phyloP scores from a whole-genome alignment of 2,329 filamentous ascomycete species.

The Xylaria digitata region DNA sequence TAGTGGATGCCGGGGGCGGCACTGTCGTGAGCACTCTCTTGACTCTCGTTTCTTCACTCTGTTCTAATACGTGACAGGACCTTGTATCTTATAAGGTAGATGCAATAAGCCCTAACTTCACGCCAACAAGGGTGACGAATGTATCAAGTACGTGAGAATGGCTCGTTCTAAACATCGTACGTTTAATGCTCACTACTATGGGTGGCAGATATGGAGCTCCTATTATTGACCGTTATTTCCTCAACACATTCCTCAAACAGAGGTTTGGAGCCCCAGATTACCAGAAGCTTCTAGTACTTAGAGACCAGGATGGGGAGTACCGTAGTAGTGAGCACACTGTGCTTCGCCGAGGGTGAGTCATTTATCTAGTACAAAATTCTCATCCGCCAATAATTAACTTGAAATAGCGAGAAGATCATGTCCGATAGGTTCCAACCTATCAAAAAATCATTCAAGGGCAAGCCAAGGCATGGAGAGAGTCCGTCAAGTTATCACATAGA shows the following conservation, averaged over 20 bases:
- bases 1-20: background rate
- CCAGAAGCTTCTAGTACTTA: background rate
- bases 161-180: too few relatives aligned
- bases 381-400: background rate
- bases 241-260: background rate
- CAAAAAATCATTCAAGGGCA: background rate
- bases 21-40: background rate
- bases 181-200: background rate
- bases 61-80: background rate
- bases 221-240: background rate
- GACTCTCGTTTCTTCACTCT: background rate
- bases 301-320: background rate
- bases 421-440: background rate
- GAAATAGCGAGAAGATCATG: background rate
- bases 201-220: background rate
- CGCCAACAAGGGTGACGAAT: background rate
- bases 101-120: background rate
- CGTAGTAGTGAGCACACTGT: background rate
- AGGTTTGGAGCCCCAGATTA: background rate
- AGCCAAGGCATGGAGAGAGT: background rate
- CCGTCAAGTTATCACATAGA: background rate
- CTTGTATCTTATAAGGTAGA: background rate
- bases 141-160: background rate
- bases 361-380: background rate
- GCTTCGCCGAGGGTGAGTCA: background rate